phyloP scores from a whole-genome alignment of 192 early-diverging fungal genomes.

The Dimargaris cristalligena region DNA sequence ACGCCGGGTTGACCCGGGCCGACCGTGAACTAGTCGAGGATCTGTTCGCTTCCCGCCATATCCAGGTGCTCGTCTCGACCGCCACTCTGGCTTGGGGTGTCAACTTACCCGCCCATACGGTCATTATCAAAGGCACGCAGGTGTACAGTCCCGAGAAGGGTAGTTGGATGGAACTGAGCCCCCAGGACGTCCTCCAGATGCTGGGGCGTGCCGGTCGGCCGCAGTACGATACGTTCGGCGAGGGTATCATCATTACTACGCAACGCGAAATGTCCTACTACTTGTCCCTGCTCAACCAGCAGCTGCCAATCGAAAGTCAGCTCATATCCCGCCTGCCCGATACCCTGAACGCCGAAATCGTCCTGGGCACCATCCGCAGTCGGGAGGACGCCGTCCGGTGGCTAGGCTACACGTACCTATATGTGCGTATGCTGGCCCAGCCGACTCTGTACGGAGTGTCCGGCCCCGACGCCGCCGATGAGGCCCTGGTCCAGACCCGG shows the following conservation, averaged over 20 bases:
- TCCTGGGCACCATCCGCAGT: slow-evolving; percentile 76
- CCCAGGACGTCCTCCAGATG: slow-evolving; percentile 98
- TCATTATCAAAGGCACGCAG: slow-evolving; percentile 97
- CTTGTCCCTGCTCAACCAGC: slow-evolving; percentile 82
- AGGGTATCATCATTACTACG: slow-evolving; percentile 92
- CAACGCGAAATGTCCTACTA: slow-evolving; percentile 90
- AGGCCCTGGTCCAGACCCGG: slow-evolving; percentile 65
- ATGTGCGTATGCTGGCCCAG: slow-evolving; percentile 90
- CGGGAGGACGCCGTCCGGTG: slow-evolving; percentile 90
- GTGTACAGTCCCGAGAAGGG: slow-evolving; percentile 94
- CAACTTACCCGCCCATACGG: slow-evolving; percentile 93
- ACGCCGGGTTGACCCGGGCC: slow-evolving; percentile 84
- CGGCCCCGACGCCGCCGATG: slow-evolving; percentile 61
- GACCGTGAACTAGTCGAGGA: slow-evolving; percentile 91
- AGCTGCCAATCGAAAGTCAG: slow-evolving; percentile 96
- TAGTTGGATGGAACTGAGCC: slow-evolving; percentile 81
- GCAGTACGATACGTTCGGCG: slow-evolving; percentile 87
- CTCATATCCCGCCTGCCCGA: slow-evolving; percentile 74
- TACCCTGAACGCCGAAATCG: slow-evolving; percentile 91
- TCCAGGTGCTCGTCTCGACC: slow-evolving; percentile 88
- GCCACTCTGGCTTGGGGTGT: slow-evolving; percentile 99
- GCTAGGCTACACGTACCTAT: slow-evolving; percentile 90
- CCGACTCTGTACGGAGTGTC: slow-evolving; percentile 68
- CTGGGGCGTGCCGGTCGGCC: slow-evolving; percentile 93
- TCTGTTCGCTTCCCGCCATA: slow-evolving; percentile 75